Evolutionary conservation across 768 basidiomycete genomes (phyloP).

Genomic region (Suillus subluteus): DNA sequence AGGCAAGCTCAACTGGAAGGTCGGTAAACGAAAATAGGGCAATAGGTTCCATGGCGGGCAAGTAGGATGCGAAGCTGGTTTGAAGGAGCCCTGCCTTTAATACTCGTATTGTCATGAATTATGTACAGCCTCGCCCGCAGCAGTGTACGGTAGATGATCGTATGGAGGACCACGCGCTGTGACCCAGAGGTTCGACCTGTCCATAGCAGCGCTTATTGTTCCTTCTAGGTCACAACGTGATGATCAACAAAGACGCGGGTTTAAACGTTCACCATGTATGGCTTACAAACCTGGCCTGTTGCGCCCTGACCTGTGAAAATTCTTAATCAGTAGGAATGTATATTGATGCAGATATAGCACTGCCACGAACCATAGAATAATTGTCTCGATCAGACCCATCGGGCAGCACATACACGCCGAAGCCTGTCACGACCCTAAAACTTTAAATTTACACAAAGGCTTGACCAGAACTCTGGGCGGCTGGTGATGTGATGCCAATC

Average conservation of each 20-base stretch:
- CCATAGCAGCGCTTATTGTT: not conserved
- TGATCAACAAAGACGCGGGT: not conserved
- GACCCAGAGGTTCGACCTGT: not conserved
- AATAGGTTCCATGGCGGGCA: not conserved
- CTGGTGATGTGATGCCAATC: not conserved
- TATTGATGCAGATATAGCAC: not conserved
- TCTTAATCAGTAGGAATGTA: too few relatives aligned
- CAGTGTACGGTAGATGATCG: not conserved
- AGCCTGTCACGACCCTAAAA: not conserved
- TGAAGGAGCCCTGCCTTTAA: not conserved
- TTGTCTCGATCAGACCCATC: not conserved
- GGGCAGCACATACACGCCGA: not conserved
- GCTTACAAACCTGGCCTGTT: not conserved
- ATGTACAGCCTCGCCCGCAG: not conserved
- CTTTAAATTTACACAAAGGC: not conserved
- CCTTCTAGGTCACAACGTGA: not conserved
- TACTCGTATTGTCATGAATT: not conserved
- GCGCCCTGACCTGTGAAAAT: not conserved
- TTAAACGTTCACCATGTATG: not conserved
- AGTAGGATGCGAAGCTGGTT: not conserved
- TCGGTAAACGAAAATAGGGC: constrained; percentile 21
- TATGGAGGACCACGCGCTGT: constrained; percentile 13
- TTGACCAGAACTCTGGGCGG: not conserved
- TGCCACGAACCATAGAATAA: not conserved
- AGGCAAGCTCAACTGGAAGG: constrained; percentile 40